Base-by-base conservation (phyloP, 2,329 filamentous ascomycete species). In the Pyrenochaeta sp. region DNA sequence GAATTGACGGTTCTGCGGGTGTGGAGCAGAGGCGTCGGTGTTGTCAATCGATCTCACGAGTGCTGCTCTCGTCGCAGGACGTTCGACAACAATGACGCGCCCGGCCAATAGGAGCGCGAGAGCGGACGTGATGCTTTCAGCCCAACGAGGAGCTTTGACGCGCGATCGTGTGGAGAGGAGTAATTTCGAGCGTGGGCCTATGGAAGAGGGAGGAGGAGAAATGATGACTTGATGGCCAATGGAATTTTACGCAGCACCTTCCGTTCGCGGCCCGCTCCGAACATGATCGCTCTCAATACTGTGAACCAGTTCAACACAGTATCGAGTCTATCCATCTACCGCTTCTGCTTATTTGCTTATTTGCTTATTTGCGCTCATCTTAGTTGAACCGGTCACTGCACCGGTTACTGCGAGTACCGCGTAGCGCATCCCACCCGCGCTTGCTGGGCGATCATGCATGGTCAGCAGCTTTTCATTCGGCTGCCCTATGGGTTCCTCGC, bases 401-500 rank as follows among this genome's bases (percentile, higher is more conserved):
- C 44, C 44, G 12, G 8, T 13, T 15, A 4, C 13, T 36, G 22
- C 27, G 19, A 19, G 4, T 12, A 19, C 43, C 24, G 25, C 5
- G 15, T 22, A 5, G 43, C 27, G 22, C 30, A 34, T 22, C 19
- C 22, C 30, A 36, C 32, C 27, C 37, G 49, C 49, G 49, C 39
- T 27, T 44, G 46, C 34, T 40, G 39, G 57, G 64, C 58, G 65
- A 66, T 64, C 64, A 62, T 67, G 59, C 51, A 64, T 67, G 60
- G 54, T 50, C 37, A 54, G 49, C 63, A 58, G 50, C 63, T 64
- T 19, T 58, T 52, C 61, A 69, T 72, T 69, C 67, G 68, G 61
- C 67, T 70, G 69, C 69, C 67, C 68, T 72, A 71, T 59, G 54
- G 57, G 40, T 15, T 37, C 54, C 55, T 54, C 52, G 55, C 60